Base-by-base conservation (phyloP, 2,329 filamentous ascomycete species). In the Cyphellophora attinorum region DNA sequence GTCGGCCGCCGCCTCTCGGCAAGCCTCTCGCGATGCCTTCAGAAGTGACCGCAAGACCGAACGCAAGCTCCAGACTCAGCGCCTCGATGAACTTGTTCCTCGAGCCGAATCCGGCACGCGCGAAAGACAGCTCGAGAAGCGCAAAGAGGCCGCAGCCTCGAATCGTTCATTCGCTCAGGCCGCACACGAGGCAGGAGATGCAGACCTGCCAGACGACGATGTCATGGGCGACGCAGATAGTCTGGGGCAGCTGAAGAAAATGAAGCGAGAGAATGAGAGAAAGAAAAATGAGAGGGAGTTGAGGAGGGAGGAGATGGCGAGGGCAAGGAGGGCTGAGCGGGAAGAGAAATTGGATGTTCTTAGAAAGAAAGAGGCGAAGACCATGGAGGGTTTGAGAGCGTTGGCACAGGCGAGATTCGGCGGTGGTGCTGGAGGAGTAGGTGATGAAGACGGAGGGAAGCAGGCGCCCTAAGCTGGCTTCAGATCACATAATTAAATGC, bases 111-210 rank as follows among this genome's bases (percentile, higher is more conserved):
- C 86, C 0, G 86, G 88, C 0, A 83, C 82, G 1, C 77, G 79
- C 29, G 89, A 94, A 61, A 77, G 89, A 8, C 74, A 77, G 51
- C 68, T 96, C 1, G 89, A 98, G 63, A 95, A 95, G 70, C 80
- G 79, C 45, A 72, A 71, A 19, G 81, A 82, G 42, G 65, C 73
- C 4, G 81, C 81, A 18, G 78, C 80, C 5, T 76, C 79, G 46
- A 79, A 93, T 64, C 73, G 76, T 16, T 71, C 73, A 8, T 94
- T 93, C 52, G 65, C 64, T 6, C 54, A 60, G 63, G 76, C 38
- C 68, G 86, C 45, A 53, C 65, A 45, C 3, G 62, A 61, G 13
- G 65, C 55, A 35, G 65, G 58, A 1, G 69, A 58, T 43, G 71
- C 65, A 12, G 82, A 83, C 31, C 69, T 85, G 1, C 70, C 71